These are phyloP conservation scores for Leishmania major DNA, from an alignment of 208 protist species.

Conservation along the genomic window DNA sequence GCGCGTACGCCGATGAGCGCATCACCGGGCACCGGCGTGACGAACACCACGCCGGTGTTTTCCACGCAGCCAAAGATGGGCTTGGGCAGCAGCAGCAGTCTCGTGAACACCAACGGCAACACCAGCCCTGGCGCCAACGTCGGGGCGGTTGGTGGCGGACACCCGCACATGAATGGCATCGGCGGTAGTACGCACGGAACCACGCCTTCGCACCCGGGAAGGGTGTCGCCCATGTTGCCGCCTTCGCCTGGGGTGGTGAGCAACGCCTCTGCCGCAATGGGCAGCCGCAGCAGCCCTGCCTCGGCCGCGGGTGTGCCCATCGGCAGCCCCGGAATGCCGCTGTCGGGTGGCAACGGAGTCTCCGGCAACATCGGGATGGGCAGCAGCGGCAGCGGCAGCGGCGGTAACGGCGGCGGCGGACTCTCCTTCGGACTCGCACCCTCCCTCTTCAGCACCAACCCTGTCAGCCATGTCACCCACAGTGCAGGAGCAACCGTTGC, in stretches of 20 bases:
- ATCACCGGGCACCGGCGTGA: conserved; percentile 3
- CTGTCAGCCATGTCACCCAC: conserved; percentile 26
- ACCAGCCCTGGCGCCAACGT: background rate
- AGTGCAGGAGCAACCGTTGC: background rate
- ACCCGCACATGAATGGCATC: conserved; percentile 20
- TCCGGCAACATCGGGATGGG: conserved; percentile 1
- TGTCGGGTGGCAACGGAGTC: conserved; percentile 10
- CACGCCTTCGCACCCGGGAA: conserved; percentile 19
- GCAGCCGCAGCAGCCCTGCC: conserved; percentile 24
- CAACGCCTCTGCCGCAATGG: conserved; percentile 21
- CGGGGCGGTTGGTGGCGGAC: background rate
- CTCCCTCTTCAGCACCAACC: conserved; percentile 43
- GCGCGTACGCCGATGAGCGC: conserved; percentile 15
- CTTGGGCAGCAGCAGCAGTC: conserved; percentile 3
- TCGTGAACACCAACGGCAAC: conserved; percentile 9
- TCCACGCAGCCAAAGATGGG: conserved; percentile 41
- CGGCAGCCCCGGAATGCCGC: conserved; percentile 28
- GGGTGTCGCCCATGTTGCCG: conserved; percentile 29
- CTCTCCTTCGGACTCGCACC: conserved; percentile 29
- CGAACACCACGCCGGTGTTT: conserved; percentile 35
- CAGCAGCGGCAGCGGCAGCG: background rate
- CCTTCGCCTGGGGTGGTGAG: conserved; percentile 28
- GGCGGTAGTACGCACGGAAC: background rate
- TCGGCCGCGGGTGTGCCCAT: conserved; percentile 15
- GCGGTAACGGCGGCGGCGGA: conserved; percentile 12